Base-by-base conservation (phyloP, 2,329 filamentous ascomycete genomes). In the Polytolypa hystricis region DNA sequence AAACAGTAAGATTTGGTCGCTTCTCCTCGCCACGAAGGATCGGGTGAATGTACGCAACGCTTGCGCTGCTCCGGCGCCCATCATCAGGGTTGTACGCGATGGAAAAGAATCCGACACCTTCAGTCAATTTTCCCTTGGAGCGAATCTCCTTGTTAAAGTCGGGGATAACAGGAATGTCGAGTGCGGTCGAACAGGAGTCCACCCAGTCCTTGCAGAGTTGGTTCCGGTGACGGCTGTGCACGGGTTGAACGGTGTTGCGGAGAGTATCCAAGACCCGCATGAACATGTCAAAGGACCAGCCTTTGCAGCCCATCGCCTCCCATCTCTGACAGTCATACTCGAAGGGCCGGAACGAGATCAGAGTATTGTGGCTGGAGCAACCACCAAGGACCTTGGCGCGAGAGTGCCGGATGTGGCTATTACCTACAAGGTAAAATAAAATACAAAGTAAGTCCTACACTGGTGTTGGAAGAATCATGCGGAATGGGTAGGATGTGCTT, bases 141-240 rank as follows among this genome's bases (percentile, higher is more conserved):
- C 72, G 73, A 57, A 94, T 93, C 57, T 87, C 76, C 51, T 79
- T 69, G 69, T 93, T 93, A 71, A 93, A 93, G 65, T 94, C 83
- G 46, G 77, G 67, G 48, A 91, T 76, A 37, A 93, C 64, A 36
- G 86, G 86, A 45, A 94, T 85, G 54, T 81, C 66, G 62, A 93
- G 71, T 16, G 85, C 82, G 18, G 70, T 73, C 44, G 81, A 81
- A 70, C 84, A 91, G 20, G 84, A 76, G 51, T 81, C 65, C 39
- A 94, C 73, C 86, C 86, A 94, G 61, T 93, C 86, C 60, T 84
- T 76, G 70, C 84, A 93, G 35, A 94, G 72, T 69, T 93, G 82
- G 66, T 93, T 94, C 49, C 84, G 74, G 65, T 93, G 85, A 41
- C 80, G 77, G 40, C 76, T 71, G 60, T 93, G 84, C 21, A 93